Percentiles rank a stretch among this genome's conserved stretches.
These are phyloP conservation scores for Trypanosoma platydactyli DNA, from an alignment of 208 protist species.

Conservation along the genomic window DNA sequence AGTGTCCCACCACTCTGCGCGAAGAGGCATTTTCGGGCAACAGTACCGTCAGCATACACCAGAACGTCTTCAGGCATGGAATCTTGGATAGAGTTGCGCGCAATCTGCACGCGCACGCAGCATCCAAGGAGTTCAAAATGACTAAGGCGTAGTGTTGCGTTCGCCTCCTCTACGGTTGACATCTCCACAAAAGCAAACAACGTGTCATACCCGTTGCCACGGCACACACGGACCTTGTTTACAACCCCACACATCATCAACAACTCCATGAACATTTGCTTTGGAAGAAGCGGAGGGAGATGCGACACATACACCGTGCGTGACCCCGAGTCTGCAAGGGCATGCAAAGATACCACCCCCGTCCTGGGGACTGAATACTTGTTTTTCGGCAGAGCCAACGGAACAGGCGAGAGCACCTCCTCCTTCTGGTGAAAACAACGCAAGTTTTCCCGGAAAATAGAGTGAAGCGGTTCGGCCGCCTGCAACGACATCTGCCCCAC, in stretches of 20 bases:
- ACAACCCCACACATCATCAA: conserved; percentile 53
- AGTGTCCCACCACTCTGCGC: conserved; percentile 35
- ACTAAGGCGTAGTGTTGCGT: conserved; percentile 55
- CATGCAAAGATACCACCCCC: neutral
- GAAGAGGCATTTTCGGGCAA: conserved; percentile 65
- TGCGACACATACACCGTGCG: conserved; percentile 82
- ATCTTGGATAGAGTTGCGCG: conserved; percentile 81
- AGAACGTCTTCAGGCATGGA: conserved; percentile 60
- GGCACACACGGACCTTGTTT: conserved; percentile 81
- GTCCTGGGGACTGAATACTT: neutral
- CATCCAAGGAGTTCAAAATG: conserved; percentile 53
- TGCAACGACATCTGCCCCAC: conserved; percentile 45
- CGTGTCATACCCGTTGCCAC: conserved; percentile 56
- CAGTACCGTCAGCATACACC: conserved; percentile 32
- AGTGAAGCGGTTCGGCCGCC: conserved; percentile 27
- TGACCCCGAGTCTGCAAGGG: conserved; percentile 38
- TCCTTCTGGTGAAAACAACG: conserved; percentile 45
- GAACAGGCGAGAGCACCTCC: conserved; percentile 16
- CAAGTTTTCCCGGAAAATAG: conserved; percentile 53
- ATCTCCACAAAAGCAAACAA: conserved; percentile 89
- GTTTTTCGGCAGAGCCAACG: neutral
- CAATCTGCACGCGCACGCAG: conserved; percentile 66
- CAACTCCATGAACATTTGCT: conserved; percentile 62
- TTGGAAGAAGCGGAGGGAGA: conserved; percentile 53
- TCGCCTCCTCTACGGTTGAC: conserved; percentile 51